These are phyloP conservation scores for Kandelia obovata DNA, from an alignment of 345 rosid genomes.

Conservation along the genomic window DNA sequence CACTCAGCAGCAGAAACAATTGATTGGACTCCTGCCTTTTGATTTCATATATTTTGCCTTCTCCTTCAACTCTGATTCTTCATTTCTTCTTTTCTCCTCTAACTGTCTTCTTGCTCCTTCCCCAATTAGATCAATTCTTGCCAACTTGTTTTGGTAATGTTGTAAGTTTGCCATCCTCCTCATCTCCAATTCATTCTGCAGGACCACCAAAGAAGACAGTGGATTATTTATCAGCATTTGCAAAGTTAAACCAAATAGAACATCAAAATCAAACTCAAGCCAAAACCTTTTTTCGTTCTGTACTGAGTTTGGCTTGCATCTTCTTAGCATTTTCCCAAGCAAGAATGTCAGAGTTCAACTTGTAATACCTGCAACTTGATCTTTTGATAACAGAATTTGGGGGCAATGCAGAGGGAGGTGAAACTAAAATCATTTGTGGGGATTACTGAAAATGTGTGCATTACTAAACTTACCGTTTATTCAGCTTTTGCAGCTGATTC, in stretches of 20 bases:
- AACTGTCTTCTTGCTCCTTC: slow-evolving; percentile 54
- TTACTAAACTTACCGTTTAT: slow-evolving; percentile 36
- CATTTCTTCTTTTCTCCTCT: slow-evolving; percentile 54
- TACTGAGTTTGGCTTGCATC: slow-evolving; percentile 42
- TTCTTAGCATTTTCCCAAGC: slow-evolving; percentile 74
- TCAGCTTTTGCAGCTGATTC: slow-evolving; percentile 44
- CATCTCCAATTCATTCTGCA: slow-evolving; percentile 60
- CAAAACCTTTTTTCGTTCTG: slow-evolving; percentile 59
- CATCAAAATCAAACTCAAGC: neutral
- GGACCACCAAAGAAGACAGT: slow-evolving; percentile 2
- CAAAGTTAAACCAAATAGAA: neutral
- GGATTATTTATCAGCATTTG: neutral
- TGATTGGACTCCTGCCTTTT: slow-evolving; percentile 35
- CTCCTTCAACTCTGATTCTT: slow-evolving; percentile 47
- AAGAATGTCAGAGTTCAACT: slow-evolving; percentile 46
- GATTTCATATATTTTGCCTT: slow-evolving; percentile 45
- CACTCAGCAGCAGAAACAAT: slow-evolving; percentile 54
- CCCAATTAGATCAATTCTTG: slow-evolving; percentile 49
- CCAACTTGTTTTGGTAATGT: slow-evolving; percentile 54
- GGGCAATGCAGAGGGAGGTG: neutral
- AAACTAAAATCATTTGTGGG: neutral
- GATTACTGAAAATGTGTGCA: neutral
- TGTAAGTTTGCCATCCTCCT: slow-evolving; percentile 39
- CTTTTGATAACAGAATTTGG: slow-evolving; percentile 1
- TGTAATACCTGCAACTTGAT: slow-evolving; percentile 54